Conservation (phyloP, 179 eudicot species). For the Patellifolia procumbens region DNA sequence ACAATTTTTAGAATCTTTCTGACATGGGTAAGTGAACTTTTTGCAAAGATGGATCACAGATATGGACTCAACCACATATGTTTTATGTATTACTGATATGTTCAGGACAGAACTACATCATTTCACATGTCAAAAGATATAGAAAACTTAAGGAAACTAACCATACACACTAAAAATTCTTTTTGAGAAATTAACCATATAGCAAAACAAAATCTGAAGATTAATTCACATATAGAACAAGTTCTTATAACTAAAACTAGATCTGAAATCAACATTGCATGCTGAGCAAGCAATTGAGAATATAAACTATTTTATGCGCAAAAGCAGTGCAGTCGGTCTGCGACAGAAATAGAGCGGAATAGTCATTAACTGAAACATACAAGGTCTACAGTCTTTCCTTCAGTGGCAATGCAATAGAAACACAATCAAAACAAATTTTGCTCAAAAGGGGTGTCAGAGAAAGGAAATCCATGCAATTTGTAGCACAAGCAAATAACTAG, state of each 20-base stretch:
- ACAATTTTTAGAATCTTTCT: neutral
- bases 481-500: neutral
- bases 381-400: neutral
- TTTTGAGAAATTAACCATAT: neutral
- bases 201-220: neutral
- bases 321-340: neutral
- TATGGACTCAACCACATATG: neutral
- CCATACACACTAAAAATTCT: neutral
- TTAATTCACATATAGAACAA: neutral
- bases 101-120: neutral
- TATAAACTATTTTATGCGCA: neutral
- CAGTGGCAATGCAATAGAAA: neutral
- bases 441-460: neutral
- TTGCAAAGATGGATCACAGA: neutral
- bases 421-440: neutral
- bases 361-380: constrained; percentile 7
- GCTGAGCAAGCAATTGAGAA: neutral
- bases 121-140: no score
- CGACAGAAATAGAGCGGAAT: neutral
- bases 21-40: neutral
- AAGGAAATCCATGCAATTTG: neutral
- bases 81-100: neutral
- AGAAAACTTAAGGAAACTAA: no score
- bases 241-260: neutral
- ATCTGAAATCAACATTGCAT: neutral